These are phyloP conservation scores for Glaciozyma antarctica DNA, from an alignment of 768 basidiomycete genomes.

Conservation along the genomic window DNA sequence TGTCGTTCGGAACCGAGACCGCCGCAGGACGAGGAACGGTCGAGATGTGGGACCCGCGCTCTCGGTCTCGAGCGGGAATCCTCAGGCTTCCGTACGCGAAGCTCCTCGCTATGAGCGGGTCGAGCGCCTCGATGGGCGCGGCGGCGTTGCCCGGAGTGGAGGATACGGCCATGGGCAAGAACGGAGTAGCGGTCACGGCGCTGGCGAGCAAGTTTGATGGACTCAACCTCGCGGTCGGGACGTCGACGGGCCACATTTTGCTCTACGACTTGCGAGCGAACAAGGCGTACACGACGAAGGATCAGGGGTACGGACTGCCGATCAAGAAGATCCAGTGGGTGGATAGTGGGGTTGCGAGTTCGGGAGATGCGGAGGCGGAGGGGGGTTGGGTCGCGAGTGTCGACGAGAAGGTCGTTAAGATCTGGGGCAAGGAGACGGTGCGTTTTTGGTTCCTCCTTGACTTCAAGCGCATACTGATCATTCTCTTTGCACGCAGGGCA, in stretches of 20 bases:
- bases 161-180: conserved; percentile 6
- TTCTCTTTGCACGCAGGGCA: conserved; percentile 46
- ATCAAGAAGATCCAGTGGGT: conserved; percentile 80
- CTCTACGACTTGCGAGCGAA: conserved; percentile 87
- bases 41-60: conserved; percentile 94
- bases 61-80: conserved; percentile 61
- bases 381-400: conserved; percentile 51
- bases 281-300: conserved; percentile 75
- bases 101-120: conserved; percentile 23
- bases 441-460: conserved; percentile 12
- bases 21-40: conserved; percentile 54
- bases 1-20: conserved; percentile 81
- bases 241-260: conserved; percentile 85
- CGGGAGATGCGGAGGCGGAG: conserved; percentile 51
- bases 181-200: conserved; percentile 53
- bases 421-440: conserved; percentile 70
- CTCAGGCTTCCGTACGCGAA: conserved; percentile 46
- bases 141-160: conserved; percentile 29
- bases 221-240: conserved; percentile 85
- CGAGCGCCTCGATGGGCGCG: conserved; percentile 20
- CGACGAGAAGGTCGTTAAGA: background rate
- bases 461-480: conserved; percentile 2
- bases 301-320: conserved; percentile 92
- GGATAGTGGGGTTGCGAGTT: conserved; percentile 58
- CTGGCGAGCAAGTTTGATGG: conserved; percentile 79